Evolutionary conservation across 2,329 filamentous ascomycete genomes (phyloP).

Genomic region (Metarhizium sp.): DNA sequence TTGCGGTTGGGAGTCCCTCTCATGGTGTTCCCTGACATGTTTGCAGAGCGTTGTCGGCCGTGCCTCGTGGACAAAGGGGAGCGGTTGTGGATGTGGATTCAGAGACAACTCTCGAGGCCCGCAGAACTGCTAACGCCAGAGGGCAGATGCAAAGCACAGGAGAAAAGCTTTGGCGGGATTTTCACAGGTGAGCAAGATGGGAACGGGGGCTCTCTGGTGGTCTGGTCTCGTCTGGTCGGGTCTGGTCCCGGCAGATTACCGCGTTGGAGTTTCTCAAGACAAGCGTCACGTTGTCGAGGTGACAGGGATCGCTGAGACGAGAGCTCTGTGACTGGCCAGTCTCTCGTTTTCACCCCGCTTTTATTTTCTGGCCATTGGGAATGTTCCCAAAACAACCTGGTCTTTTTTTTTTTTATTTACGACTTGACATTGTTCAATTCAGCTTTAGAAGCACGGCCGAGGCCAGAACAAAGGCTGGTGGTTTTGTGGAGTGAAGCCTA

Average conservation of each 20-base stretch:
- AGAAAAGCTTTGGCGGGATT: background rate
- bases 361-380: background rate
- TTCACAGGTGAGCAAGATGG: slow-evolving; percentile 1
- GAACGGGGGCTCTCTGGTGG: background rate
- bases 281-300: slow-evolving; percentile 9
- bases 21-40: slow-evolving; percentile 53
- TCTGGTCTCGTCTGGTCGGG: background rate
- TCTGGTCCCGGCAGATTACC: slow-evolving; percentile 6
- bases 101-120: background rate
- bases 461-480: background rate
- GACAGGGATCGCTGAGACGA: slow-evolving; percentile 2
- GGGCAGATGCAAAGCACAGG: background rate
- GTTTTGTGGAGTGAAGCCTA: background rate
- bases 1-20: slow-evolving; percentile 59
- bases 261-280: slow-evolving; percentile 1
- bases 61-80: background rate
- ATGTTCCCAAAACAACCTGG: background rate
- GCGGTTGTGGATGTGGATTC: background rate
- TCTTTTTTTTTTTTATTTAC: background rate
- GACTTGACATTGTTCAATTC: too few relatives aligned
- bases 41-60: slow-evolving; percentile 6
- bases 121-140: background rate
- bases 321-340: background rate
- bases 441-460: too few relatives aligned
- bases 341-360: background rate